phyloP scores from a whole-genome alignment of 805 yeast species.

The Cyberlindnera lachancei region DNA sequence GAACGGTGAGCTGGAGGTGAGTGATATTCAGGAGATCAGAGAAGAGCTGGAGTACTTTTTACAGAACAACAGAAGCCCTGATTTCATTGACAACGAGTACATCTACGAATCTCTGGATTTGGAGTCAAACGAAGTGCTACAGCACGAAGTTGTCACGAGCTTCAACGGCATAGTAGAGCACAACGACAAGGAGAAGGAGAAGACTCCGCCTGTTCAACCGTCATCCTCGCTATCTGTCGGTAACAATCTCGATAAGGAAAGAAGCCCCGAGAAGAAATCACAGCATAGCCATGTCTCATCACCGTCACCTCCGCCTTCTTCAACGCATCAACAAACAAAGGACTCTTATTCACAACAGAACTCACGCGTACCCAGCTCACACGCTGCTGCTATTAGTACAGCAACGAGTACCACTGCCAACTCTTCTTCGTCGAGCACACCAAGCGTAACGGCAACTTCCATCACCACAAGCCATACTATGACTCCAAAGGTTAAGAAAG shows the following conservation, averaged over 20 bases:
- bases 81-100: slow-evolving; percentile 89
- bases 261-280: slow-evolving; percentile 1
- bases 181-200: slow-evolving; percentile 3
- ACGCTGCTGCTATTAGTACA: no score
- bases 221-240: slow-evolving; percentile 1
- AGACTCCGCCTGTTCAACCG: slow-evolving; percentile 1
- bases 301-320: no score
- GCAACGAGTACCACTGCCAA: no score
- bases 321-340: no score
- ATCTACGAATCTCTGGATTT: slow-evolving; percentile 81
- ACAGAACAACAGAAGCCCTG: slow-evolving; percentile 85
- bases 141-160: slow-evolving; percentile 39
- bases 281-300: no score
- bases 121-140: slow-evolving; percentile 42
- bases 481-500: slow-evolving; percentile 6
- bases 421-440: not conserved
- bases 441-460: not conserved
- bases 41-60: slow-evolving; percentile 91
- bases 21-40: slow-evolving; percentile 63
- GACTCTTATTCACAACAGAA: no score
- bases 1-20: slow-evolving; percentile 71
- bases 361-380: no score
- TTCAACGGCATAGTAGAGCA: slow-evolving; percentile 8
- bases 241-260: slow-evolving; percentile 1
- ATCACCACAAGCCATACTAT: slow-evolving; percentile 1